Conservation (phyloP, 2,329 filamentous ascomycete species). For the Gremmenia infestans region DNA sequence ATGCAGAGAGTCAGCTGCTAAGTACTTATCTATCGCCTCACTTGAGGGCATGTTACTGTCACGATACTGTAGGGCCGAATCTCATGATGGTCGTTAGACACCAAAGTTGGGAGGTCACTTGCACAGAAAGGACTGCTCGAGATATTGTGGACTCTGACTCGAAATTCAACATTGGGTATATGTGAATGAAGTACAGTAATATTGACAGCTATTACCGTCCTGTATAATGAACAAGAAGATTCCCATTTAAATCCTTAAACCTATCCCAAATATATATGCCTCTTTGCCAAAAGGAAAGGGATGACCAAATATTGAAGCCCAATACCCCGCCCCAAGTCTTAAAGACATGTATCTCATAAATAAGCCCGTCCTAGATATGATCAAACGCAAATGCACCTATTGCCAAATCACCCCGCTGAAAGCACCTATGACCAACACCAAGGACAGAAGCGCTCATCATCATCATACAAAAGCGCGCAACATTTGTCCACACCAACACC, state of each 20-base stretch:
- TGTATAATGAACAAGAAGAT: conserved; percentile 6
- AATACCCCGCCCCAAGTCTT: conserved; percentile 12
- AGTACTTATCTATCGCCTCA: no score
- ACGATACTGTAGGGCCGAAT: no score
- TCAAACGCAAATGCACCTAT: conserved; percentile 25
- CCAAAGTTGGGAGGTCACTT: not conserved
- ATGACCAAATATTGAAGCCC: conserved; percentile 1
- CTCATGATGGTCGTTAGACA: no score
- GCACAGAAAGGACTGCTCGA: not conserved
- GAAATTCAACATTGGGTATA: not conserved
- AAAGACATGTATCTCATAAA: conserved; percentile 25
- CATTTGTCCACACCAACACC: conserved; percentile 30
- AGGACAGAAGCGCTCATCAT: conserved; percentile 20
- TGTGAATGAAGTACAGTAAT: not conserved
- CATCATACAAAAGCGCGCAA: conserved; percentile 26
- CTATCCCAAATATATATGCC: not conserved
- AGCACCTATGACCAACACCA: conserved; percentile 22
- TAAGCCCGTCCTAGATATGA: conserved; percentile 20
- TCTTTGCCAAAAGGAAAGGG: conserved; percentile 8
- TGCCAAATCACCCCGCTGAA: conserved; percentile 24
- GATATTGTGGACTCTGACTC: no score
- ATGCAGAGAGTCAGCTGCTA: no score
- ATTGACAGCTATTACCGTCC: conserved; percentile 3
- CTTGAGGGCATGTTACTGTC: no score
- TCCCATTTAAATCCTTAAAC: not conserved